Evolutionary conservation across 2,329 filamentous ascomycete species (phyloP).

Genomic region (Cladosporium cucumerinum): DNA sequence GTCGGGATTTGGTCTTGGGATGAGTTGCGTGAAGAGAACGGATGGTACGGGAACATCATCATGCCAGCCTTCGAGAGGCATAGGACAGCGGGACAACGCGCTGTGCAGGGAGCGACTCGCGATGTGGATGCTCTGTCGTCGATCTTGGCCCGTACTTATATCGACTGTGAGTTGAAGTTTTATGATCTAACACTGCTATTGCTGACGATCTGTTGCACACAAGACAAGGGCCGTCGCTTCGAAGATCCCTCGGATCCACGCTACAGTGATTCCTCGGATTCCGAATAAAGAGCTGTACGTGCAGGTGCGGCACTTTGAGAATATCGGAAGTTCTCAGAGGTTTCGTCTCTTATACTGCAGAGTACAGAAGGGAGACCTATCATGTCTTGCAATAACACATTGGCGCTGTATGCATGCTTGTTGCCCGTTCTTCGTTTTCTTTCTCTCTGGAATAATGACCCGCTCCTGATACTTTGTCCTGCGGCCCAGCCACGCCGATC

Average conservation of each 20-base stretch:
- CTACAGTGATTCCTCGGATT: background rate
- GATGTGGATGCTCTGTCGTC: background rate
- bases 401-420: too few species aligned
- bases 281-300: background rate
- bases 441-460: too few species aligned
- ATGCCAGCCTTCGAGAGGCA: background rate
- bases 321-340: background rate
- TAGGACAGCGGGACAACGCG: background rate
- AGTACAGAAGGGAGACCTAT: too few species aligned
- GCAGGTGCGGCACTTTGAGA: too few species aligned
- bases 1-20: constrained; percentile 21
- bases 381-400: too few species aligned
- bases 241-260: too few species aligned
- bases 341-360: background rate
- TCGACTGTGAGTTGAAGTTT: background rate
- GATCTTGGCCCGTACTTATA: background rate
- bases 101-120: background rate
- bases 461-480: background rate
- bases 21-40: constrained; percentile 4
- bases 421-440: too few species aligned
- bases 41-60: constrained; percentile 20
- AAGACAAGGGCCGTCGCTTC: too few species aligned
- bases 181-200: background rate
- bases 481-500: too few species aligned
- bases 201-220: too few species aligned